Percentiles rank a stretch among this genome's conserved stretches.
phyloP scores from a whole-genome alignment of 169 alveolate genomes.

The Neospora caninum region DNA sequence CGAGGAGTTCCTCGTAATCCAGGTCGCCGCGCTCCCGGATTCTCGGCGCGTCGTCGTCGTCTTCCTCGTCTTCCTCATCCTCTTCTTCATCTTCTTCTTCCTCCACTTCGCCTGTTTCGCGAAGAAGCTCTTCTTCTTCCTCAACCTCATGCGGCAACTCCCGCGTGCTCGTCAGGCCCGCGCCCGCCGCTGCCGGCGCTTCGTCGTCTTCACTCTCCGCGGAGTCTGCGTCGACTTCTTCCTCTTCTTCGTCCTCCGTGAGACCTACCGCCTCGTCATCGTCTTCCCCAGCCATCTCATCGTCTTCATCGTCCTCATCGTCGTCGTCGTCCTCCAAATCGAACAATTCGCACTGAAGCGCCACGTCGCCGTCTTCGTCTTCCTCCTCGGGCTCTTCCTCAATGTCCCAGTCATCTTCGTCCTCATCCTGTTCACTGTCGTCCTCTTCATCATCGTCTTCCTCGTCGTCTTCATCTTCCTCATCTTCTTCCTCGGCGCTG shows the following conservation, averaged over 20 bases:
- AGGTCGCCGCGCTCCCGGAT: slow-evolving; percentile 34
- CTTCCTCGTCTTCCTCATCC: slow-evolving; percentile 48
- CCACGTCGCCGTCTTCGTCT: neutral
- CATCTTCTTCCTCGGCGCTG: neutral
- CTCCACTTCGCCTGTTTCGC: neutral
- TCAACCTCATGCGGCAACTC: slow-evolving; percentile 38
- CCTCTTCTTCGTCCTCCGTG: slow-evolving; percentile 47
- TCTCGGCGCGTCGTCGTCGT: slow-evolving; percentile 42
- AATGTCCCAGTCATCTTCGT: slow-evolving; percentile 26
- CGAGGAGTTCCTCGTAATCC: slow-evolving; percentile 3
- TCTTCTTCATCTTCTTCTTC: slow-evolving; percentile 34
- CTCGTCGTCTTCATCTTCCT: slow-evolving; percentile 34
- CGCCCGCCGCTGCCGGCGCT: slow-evolving; percentile 10
- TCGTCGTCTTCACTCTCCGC: slow-evolving; percentile 14
- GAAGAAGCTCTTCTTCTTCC: slow-evolving; percentile 27
- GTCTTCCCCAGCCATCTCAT: slow-evolving; percentile 4
- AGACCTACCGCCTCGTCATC: slow-evolving; percentile 23
- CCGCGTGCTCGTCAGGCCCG: slow-evolving; percentile 17
- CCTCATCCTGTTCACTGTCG: slow-evolving; percentile 32
- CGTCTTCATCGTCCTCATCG: slow-evolving; percentile 51
- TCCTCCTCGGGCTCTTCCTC: slow-evolving; percentile 35
- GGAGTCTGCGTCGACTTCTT: slow-evolving; percentile 46
- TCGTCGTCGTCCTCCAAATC: slow-evolving; percentile 26
- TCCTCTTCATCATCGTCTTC: slow-evolving; percentile 36
- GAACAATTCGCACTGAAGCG: neutral